Conservation (phyloP, 2,329 filamentous ascomycete species). For the Hypoxylon sp. region DNA sequence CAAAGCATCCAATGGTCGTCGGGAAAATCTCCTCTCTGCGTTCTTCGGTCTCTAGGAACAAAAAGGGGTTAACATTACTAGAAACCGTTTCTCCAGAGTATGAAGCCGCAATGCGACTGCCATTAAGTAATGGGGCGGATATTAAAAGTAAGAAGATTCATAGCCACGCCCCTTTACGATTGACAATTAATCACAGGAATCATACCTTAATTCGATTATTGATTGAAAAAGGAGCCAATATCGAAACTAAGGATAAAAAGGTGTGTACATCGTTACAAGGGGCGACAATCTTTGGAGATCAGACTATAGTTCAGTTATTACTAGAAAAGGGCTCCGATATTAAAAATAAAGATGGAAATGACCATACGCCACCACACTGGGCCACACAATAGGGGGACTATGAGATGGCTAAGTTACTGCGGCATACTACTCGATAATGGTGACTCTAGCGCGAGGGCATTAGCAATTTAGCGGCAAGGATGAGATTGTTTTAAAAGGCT, state of each 20-base stretch:
- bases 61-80: conserved; percentile 28
- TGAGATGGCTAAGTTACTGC: not conserved
- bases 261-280: conserved; percentile 6
- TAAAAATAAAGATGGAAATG: not conserved
- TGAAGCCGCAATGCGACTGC: not conserved
- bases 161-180: not conserved
- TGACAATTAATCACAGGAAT: not conserved
- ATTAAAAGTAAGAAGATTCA: not conserved
- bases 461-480: too few relatives aligned
- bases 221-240: conserved; percentile 1
- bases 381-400: not conserved
- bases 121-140: conserved; percentile 5
- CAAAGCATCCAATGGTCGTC: conserved; percentile 17
- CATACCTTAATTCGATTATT: conserved; percentile 1
- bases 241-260: conserved; percentile 1
- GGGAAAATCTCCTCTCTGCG: conserved; percentile 30
- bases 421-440: not conserved
- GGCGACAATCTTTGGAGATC: not conserved
- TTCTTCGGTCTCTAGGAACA: conserved; percentile 41
- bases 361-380: not conserved
- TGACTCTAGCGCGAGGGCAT: not conserved
- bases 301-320: conserved; percentile 11
- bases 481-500: not conserved
- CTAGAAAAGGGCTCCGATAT: conserved; percentile 8
- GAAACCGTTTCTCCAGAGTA: not conserved